phyloP scores from a whole-genome alignment of 2,329 filamentous ascomycete species.

The Xylaria sp. region DNA sequence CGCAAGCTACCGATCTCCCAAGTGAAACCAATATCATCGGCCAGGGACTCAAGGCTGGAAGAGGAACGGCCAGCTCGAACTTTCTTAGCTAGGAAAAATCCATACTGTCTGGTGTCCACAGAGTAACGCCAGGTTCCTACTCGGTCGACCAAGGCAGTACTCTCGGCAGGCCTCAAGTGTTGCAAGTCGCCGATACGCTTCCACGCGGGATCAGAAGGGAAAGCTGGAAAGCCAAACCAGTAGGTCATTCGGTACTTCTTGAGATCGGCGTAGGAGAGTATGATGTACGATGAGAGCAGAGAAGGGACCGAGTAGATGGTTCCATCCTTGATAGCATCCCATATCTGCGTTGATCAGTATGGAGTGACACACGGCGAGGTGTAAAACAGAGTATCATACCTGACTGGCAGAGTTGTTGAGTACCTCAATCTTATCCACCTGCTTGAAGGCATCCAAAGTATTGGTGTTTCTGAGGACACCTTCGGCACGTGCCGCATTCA shows the following conservation, averaged over 20 bases:
- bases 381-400: constrained; percentile 41
- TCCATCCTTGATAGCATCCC: constrained; percentile 95
- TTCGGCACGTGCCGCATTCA: constrained; percentile 73
- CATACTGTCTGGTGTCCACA: constrained; percentile 77
- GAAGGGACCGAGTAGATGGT: constrained; percentile 95
- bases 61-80: constrained; percentile 39
- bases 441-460: constrained; percentile 88
- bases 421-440: constrained; percentile 71
- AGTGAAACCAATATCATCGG: constrained; percentile 56
- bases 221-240: constrained; percentile 92
- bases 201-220: constrained; percentile 87
- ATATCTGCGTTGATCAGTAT: constrained; percentile 56
- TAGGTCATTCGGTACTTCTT: constrained; percentile 99
- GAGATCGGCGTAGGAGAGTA: constrained; percentile 88
- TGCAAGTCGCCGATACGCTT: constrained; percentile 52
- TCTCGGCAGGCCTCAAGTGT: constrained; percentile 62
- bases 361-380: not conserved
- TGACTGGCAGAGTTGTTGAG: constrained; percentile 74
- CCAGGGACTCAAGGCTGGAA: constrained; percentile 40
- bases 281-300: constrained; percentile 78
- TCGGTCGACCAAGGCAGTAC: constrained; percentile 69
- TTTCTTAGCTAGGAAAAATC: constrained; percentile 93
- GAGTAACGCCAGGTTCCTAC: constrained; percentile 84
- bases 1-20: constrained; percentile 77
- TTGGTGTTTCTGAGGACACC: constrained; percentile 96